phyloP scores from a whole-genome alignment of 352 stramenopile genomes.

The Phytophthora parvispora region DNA sequence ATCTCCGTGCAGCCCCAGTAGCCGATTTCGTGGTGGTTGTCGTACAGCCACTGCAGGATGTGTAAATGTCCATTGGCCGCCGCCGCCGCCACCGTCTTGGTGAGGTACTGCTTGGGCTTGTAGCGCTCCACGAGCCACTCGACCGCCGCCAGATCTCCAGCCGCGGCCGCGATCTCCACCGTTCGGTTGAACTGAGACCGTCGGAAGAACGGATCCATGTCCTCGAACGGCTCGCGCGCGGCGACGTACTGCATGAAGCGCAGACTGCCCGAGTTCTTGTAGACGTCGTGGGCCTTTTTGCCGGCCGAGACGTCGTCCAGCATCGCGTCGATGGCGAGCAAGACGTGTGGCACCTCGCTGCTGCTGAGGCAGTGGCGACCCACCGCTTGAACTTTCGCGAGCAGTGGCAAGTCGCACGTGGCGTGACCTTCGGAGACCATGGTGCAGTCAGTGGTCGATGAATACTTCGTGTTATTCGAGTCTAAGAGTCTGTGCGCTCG shows the following conservation, averaged over 20 bases:
- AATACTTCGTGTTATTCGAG: no score
- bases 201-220: slow-evolving; percentile 35
- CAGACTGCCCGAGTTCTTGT: slow-evolving; percentile 30
- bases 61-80: slow-evolving; percentile 34
- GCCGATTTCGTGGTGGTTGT: slow-evolving; percentile 27
- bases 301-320: slow-evolving; percentile 35
- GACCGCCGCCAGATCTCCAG: slow-evolving; percentile 26
- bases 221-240: slow-evolving; percentile 25
- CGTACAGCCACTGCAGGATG: slow-evolving; percentile 34
- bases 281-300: slow-evolving; percentile 20
- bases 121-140: slow-evolving; percentile 36
- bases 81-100: slow-evolving; percentile 29
- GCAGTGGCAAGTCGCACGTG: slow-evolving; percentile 25
- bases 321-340: slow-evolving; percentile 28
- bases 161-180: slow-evolving; percentile 22
- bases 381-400: slow-evolving; percentile 23
- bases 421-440: slow-evolving; percentile 17
- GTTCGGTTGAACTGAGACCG: slow-evolving; percentile 30
- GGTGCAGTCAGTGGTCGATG: no score
- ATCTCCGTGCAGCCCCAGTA: slow-evolving; percentile 44
- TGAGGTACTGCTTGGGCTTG: slow-evolving; percentile 21
- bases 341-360: slow-evolving; percentile 21
- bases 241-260: slow-evolving; percentile 39
- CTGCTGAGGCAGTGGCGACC: slow-evolving; percentile 20
- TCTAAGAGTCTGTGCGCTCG: slow-evolving; percentile 7